Conservation (phyloP, 371 early-diverging fungal genomes). For the Vairimorpha ceranae region DNA sequence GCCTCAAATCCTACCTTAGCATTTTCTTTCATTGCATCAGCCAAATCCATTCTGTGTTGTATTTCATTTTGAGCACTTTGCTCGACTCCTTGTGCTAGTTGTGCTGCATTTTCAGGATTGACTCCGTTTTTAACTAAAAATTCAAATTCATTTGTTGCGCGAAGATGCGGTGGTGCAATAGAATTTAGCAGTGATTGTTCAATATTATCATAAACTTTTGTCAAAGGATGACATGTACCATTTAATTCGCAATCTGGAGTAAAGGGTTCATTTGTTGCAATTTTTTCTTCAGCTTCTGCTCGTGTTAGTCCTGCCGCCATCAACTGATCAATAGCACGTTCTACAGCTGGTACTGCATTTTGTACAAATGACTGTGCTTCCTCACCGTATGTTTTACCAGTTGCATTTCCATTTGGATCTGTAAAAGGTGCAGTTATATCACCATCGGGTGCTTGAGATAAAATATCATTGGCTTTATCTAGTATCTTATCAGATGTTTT, state of each 20-base stretch:
- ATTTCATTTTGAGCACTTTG: background rate
- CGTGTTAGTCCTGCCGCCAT: too few species aligned
- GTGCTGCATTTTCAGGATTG: background rate
- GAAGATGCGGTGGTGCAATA: background rate
- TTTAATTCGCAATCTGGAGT: too few species aligned
- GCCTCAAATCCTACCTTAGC: background rate
- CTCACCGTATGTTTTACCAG: background rate
- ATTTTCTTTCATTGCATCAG: background rate
- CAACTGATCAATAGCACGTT: too few species aligned
- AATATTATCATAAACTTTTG: background rate
- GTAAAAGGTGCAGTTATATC: background rate
- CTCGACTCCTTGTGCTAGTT: background rate
- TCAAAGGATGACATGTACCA: background rate
- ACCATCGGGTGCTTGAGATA: constrained; percentile 1
- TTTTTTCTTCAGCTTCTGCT: background rate
- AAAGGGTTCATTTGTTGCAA: background rate
- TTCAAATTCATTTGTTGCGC: background rate
- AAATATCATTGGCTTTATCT: background rate
- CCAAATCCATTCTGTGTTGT: background rate
- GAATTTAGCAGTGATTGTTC: background rate
- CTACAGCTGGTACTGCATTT: background rate
- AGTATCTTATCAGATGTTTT: background rate
- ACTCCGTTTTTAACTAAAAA: background rate
- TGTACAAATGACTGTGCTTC: background rate
- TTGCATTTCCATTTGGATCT: background rate